Percentiles rank a stretch among this genome's conserved stretches.
phyloP scores from a whole-genome alignment of 2,329 filamentous ascomycete species.

The Neofusicoccum ribis region DNA sequence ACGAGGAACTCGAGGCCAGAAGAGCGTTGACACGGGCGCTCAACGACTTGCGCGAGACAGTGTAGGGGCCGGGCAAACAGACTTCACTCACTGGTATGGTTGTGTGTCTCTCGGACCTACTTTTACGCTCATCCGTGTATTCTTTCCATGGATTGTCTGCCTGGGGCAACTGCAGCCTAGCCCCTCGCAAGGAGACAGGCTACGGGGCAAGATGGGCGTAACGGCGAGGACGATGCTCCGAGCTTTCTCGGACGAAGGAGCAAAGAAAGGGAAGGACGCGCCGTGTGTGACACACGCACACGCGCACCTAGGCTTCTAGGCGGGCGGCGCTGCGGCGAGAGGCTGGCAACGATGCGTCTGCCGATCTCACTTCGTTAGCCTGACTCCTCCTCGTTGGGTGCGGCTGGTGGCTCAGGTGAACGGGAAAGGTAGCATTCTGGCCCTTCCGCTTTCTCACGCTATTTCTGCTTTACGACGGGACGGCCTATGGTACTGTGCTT shows the following conservation, averaged over 20 bases:
- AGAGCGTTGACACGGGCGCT: conserved; percentile 43
- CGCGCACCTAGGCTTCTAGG: not conserved
- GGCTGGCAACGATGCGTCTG: too few species aligned
- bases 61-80: not conserved
- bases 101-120: not conserved
- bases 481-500: not conserved
- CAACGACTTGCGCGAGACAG: conserved; percentile 29
- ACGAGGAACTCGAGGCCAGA: conserved; percentile 45
- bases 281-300: not conserved
- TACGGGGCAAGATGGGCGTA: not conserved
- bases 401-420: not conserved
- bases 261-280: not conserved
- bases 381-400: too few species aligned
- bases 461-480: not conserved
- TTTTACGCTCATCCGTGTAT: not conserved
- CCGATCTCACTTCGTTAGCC: too few species aligned
- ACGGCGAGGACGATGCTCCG: not conserved
- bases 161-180: not conserved
- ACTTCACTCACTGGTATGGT: not conserved
- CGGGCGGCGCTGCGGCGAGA: too few species aligned
- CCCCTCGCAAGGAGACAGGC: not conserved
- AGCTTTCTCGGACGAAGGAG: not conserved
- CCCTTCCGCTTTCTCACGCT: not conserved
- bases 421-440: not conserved
- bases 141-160: not conserved